Evolutionary conservation across 129 eudicot genomes (phyloP).

Genomic region (Flaveria sonorensis): DNA sequence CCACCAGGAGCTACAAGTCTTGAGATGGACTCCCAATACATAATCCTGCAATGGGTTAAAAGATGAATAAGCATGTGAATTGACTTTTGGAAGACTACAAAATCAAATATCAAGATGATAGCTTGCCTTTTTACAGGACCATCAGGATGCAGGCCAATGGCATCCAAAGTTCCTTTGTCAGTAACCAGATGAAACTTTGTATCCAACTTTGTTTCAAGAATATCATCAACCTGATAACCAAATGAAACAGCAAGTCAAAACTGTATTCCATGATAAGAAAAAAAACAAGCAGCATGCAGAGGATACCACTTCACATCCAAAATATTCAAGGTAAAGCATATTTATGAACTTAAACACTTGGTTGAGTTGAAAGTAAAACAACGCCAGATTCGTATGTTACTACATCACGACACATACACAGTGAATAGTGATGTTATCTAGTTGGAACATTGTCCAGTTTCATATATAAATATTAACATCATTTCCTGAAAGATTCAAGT

Average conservation of each 20-base stretch:
- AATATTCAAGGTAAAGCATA: background rate
- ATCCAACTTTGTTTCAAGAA: slow-evolving; percentile 93
- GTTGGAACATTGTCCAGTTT: too few relatives aligned
- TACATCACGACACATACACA: too few relatives aligned
- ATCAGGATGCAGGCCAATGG: slow-evolving; percentile 98
- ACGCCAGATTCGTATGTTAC: too few relatives aligned
- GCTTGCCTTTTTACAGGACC: slow-evolving; percentile 82
- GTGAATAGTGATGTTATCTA: too few relatives aligned
- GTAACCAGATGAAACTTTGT: slow-evolving; percentile 65
- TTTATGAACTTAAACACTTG: background rate
- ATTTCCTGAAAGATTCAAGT: too few relatives aligned
- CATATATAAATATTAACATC: too few relatives aligned
- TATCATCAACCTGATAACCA: slow-evolving; percentile 83
- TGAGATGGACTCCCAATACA: slow-evolving; percentile 97
- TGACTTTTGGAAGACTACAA: background rate
- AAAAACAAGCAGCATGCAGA: background rate
- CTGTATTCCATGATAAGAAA: background rate
- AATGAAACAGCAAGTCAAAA: slow-evolving; percentile 9
- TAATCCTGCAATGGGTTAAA: slow-evolving; percentile 56
- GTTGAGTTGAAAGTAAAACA: too few relatives aligned
- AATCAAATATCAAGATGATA: slow-evolving; percentile 9
- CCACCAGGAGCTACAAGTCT: slow-evolving; percentile 93
- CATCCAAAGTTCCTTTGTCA: slow-evolving; percentile 97
- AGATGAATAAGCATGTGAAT: background rate
- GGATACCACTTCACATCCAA: background rate